Conservation (phyloP, 2,329 filamentous ascomycete species). For the Dothideomycetes sp. region DNA sequence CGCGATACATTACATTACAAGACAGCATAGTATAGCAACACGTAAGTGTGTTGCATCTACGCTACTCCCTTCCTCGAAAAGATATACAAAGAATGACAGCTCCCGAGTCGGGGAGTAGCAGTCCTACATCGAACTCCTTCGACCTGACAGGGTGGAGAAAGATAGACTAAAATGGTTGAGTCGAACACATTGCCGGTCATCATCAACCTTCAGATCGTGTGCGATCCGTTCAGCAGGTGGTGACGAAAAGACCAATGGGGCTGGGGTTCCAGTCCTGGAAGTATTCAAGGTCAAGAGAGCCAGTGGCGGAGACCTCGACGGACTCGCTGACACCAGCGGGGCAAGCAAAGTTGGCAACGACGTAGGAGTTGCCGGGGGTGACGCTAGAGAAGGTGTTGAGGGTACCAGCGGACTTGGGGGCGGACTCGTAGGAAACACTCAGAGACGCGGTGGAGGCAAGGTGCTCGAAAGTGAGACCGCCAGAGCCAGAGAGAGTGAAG, state of each 20-base stretch:
- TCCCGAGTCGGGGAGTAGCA: not conserved
- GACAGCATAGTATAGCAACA: no score
- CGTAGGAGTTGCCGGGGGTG: constrained; percentile 18
- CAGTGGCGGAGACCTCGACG: constrained; percentile 12
- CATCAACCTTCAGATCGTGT: not conserved
- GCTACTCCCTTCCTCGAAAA: no score
- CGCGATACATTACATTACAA: no score
- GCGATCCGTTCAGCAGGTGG: constrained; percentile 8
- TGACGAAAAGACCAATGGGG: constrained; percentile 10
- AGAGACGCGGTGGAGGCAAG: constrained; percentile 13
- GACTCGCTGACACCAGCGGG: constrained; percentile 15
- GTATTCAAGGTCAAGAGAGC: constrained; percentile 14
- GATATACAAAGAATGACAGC: no score
- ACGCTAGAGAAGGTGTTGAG: constrained; percentile 6
- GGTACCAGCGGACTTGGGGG: no score
- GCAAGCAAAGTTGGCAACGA: constrained; percentile 16
- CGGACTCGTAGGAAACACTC: constrained; percentile 16
- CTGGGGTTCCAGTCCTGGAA: constrained; percentile 15
- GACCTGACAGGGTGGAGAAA: not conserved
- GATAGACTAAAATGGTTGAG: not conserved
- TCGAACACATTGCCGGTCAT: no score
- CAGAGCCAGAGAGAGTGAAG: constrained; percentile 26
- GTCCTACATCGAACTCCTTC: not conserved
- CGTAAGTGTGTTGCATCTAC: no score
- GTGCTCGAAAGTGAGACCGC: constrained; percentile 23